Base-by-base conservation (phyloP, 2,329 filamentous ascomycete species). In the Neophaeococcomyces mojaviensis region DNA sequence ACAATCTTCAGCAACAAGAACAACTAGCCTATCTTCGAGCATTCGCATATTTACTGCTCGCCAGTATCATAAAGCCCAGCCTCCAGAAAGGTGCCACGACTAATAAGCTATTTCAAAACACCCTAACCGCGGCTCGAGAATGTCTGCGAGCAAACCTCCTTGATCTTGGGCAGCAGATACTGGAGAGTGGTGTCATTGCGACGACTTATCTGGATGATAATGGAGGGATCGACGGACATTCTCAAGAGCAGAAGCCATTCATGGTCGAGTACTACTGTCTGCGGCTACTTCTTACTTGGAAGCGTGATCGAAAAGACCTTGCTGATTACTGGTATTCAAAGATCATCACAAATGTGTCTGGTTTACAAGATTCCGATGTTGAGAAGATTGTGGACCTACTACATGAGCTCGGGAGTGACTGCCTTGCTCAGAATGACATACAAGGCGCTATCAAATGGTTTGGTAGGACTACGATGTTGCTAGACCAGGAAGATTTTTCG, bases 321-420 rank as follows among this genome's bases (percentile, higher is more conserved):
- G 86, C 86, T 22, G 86, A 94, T 45, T 79, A 87, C 61, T 79
- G 92, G 71, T 89, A 83, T 62, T 64, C 64, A 30, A 85, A 85
- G 55, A 64, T 78, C 38, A 7, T 24, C 4, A 55, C 66, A 50
- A n/a, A 61, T 65, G 8, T 62, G 55, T 31, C 58, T 57, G 18
- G 57, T 43, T 44, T 59, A 1, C 60, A 77, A 2, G 72, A 81
- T 35, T 62, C 73, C 0, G 51, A 72, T 1, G 70, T 74, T 2
- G 83, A 89, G 60, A 71, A 68, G 31, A 64, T 89, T 35, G 75
- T 81, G 3, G 81, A 88, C 55, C 67, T 82, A 2, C 70, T 88
- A 6, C 86, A 82, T 52, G 79, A 84, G 49, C 84, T 94, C 33
- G 88, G 88, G 3, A 79, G 74, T 39, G 71, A 73, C 12, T 64